Evolutionary conservation across 331 rosid species (phyloP).

Genomic region (Cucumis variabilis): DNA sequence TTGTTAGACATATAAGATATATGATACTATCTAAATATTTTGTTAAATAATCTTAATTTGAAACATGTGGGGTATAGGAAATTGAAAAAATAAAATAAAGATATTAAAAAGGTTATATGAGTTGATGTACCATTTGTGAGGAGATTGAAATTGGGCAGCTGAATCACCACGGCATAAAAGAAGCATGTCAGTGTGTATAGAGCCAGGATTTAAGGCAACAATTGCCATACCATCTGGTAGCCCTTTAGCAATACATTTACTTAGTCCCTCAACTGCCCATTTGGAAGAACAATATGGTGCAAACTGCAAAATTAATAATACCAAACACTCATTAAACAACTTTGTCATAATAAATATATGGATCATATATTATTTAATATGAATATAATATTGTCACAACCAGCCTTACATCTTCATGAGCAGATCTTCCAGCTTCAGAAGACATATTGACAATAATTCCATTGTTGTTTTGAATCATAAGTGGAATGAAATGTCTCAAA

Average conservation of each 20-base stretch:
- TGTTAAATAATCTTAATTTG: too few species aligned
- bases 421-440: slow-evolving; percentile 87
- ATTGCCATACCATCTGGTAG: slow-evolving; percentile 75
- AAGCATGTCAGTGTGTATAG: slow-evolving; percentile 82
- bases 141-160: slow-evolving; percentile 65
- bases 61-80: too few species aligned
- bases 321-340: background rate
- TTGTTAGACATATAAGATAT: too few species aligned
- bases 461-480: slow-evolving; percentile 28
- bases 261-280: slow-evolving; percentile 52
- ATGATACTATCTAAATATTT: too few species aligned
- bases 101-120: too few species aligned
- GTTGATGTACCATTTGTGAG: slow-evolving; percentile 59
- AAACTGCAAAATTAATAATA: background rate
- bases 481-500: slow-evolving; percentile 1
- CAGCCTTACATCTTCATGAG: background rate
- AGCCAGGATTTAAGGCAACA: slow-evolving; percentile 81
- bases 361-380: background rate
- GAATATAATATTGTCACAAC: too few species aligned
- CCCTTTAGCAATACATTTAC: slow-evolving; percentile 70
- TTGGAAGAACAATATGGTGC: slow-evolving; percentile 32
- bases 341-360: background rate
- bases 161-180: slow-evolving; percentile 67
- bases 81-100: background rate
- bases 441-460: slow-evolving; percentile 85